These are phyloP conservation scores for Aspergillus puulaauensis DNA, from an alignment of 2,329 filamentous ascomycete species.

Conservation along the genomic window DNA sequence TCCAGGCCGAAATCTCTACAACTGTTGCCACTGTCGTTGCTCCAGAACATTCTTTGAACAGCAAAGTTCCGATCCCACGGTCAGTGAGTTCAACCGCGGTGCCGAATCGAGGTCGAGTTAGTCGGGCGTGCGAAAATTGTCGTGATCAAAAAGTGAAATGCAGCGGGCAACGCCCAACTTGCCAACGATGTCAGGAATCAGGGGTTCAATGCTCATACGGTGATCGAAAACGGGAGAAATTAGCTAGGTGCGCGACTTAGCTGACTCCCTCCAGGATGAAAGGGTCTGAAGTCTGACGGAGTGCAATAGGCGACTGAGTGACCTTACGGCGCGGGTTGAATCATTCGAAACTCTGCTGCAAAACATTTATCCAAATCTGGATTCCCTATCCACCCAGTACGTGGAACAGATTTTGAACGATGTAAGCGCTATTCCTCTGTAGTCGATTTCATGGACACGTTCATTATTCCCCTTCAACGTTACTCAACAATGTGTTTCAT, in stretches of 20 bases:
- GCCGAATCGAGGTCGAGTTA: constrained; percentile 32
- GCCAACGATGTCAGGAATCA: constrained; percentile 44
- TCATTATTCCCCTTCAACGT: not conserved
- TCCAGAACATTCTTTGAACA: constrained; percentile 21
- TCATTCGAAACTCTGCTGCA: constrained; percentile 36
- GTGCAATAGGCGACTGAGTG: constrained; percentile 36
- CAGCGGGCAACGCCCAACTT: constrained; percentile 44
- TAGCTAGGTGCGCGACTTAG: constrained; percentile 37
- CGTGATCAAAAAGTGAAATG: constrained; percentile 49
- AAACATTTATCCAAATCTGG: constrained; percentile 34
- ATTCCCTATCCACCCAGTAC: constrained; percentile 31
- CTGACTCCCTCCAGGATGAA: not conserved
- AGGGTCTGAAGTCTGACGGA: constrained; percentile 11
- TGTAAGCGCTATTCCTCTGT: constrained; percentile 25
- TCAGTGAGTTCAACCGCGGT: constrained; percentile 21
- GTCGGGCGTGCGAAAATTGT: constrained; percentile 46
- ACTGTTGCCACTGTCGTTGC: constrained; percentile 6
- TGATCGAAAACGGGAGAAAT: constrained; percentile 45
- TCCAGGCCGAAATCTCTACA: constrained; percentile 14
- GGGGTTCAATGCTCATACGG: constrained; percentile 43
- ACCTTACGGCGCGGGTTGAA: constrained; percentile 37
- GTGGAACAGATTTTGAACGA: constrained; percentile 36
- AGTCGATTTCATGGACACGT: not conserved
- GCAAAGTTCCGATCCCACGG: constrained; percentile 34
- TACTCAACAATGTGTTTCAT: constrained; percentile 3